These are phyloP conservation scores for Irpex sp. DNA, from an alignment of 1,284 basidiomycete species.

Conservation along the genomic window DNA sequence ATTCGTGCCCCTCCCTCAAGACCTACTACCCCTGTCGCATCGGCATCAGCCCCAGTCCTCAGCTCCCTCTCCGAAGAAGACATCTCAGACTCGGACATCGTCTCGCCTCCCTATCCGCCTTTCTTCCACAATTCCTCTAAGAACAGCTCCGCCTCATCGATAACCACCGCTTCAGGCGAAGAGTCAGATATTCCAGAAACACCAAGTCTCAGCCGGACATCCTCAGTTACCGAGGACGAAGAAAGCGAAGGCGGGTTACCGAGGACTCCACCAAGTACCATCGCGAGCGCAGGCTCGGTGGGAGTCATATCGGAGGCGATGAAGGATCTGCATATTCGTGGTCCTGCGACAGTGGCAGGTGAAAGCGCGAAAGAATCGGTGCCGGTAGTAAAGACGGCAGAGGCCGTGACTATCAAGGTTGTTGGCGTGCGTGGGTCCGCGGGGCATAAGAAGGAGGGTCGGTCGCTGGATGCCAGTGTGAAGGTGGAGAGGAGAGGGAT, in stretches of 20 bases:
- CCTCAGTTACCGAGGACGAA: neutral
- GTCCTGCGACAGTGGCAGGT: neutral
- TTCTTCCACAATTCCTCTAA: constrained; percentile 2
- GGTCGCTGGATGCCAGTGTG: neutral
- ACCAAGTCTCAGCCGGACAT: constrained; percentile 5
- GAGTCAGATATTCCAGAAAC: neutral
- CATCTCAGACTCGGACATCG: neutral
- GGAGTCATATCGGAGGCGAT: neutral
- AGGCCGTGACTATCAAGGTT: neutral
- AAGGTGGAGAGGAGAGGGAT: constrained; percentile 5
- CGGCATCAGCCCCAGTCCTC: neutral
- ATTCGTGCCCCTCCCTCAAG: neutral
- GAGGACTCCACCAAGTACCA: neutral
- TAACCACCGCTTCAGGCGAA: constrained; percentile 2
- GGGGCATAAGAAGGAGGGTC: neutral
- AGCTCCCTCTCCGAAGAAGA: neutral
- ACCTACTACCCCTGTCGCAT: neutral
- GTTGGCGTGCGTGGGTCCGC: neutral
- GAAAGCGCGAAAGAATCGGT: neutral
- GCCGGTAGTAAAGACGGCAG: neutral
- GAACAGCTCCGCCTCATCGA: constrained; percentile 1
- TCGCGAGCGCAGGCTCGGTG: neutral
- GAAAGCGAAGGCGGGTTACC: neutral
- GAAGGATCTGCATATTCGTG: neutral
- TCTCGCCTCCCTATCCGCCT: constrained; percentile 4